Evolutionary conservation across 495 filamentous ascomycete species (phyloP), one percentile per base, ranked within the genome.

Genomic region (Pseudoneurospora amorphoporcata): DNA sequence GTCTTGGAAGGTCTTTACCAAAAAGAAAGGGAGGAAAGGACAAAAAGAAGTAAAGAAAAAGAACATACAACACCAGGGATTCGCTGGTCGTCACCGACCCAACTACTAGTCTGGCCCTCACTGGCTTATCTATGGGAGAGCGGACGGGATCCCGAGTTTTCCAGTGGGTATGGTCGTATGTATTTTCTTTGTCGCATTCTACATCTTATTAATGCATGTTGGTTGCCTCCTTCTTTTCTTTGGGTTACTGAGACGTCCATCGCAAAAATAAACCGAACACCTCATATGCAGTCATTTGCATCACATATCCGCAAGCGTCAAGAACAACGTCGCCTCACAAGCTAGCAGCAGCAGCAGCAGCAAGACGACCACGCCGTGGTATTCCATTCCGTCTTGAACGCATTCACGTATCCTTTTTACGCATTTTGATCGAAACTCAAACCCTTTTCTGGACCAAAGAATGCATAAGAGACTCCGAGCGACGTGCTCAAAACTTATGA

Each of bases 141-240:
- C 84, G 81, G 82, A 85, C 84, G 82, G 84, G 83, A 83, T 83
- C 79, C 82, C 83, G 81, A 80, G 75, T 81, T 79, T 72, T 84
- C 83, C 73, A 76, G 45, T 77, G 77, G 77, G 71, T 84, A 79
- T 84, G 83, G 83, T 82, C 82, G 83, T 83, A 85, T 81, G 79
- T 81, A 2, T 4, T 8, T 53, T n/a, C 8, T 1, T 9, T 0
- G 3, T 19, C 3, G 4, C 3, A 19, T 8, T 19, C n/a, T 19
- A 3, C 4, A 2, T 2, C 3, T 19, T 47, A 47, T 47, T 8
- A 45, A 19, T 8, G 3, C 3, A 47, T 2, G 3, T 19, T 47
- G 43, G 3, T 19, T 17, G 35, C 35, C 35, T 37, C 35, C 35
- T 37, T 23, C 42, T 43, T 43, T 43, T 17, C 42, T 2, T 45